Base-by-base conservation (phyloP, 805 yeast genomes). In the Candida ficus region DNA sequence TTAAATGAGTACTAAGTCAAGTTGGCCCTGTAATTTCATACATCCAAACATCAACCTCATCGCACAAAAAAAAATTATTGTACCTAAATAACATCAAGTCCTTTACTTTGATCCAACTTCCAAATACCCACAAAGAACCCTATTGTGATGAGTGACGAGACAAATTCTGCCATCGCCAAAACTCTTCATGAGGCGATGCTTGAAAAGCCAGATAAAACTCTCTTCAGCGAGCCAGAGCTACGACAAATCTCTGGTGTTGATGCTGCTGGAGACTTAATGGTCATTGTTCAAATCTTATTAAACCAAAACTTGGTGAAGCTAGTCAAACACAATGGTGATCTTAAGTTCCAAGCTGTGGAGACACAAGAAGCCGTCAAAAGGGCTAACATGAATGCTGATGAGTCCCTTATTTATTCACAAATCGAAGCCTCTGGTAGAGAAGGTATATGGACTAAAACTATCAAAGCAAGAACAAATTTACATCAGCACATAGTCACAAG, bases 371-470 rank as follows among this genome's bases (percentile, higher is more conserved):
- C 97, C 9, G 73, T 66, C 21, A 86, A 85, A 55, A 76, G 87
- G 46, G 70, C 80, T 20, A 72, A 78, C 29, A 89, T 91, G 96
- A 58, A 75, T 8, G 75, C 81, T 22, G 99, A 93, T 54, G 98
- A 93, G 63, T 82, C 90, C 19, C 76, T 91, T 76, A 83, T 91
- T 21, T 91, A 91, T 58, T 81, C 93, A 1, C 83, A 89, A 55
- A 91, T 91, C 48, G 95, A 87, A 55, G 95, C 95, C 0, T 76
- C 95, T 7, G 95, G 93, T 4, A 71, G 98, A 61, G 97, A 90
- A 63, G 97, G 97, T 33, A 88, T 90, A 39, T 90, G 97, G 97
- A 84, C 95, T 11, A 88, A 87, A 63, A 86, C 95, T 8, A 77
- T 90, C 51, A 86, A 86, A 57, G 87, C 90, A 10, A 80, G 83